phyloP scores from a whole-genome alignment of 2,329 filamentous ascomycete species.

The Fusarium redolens region DNA sequence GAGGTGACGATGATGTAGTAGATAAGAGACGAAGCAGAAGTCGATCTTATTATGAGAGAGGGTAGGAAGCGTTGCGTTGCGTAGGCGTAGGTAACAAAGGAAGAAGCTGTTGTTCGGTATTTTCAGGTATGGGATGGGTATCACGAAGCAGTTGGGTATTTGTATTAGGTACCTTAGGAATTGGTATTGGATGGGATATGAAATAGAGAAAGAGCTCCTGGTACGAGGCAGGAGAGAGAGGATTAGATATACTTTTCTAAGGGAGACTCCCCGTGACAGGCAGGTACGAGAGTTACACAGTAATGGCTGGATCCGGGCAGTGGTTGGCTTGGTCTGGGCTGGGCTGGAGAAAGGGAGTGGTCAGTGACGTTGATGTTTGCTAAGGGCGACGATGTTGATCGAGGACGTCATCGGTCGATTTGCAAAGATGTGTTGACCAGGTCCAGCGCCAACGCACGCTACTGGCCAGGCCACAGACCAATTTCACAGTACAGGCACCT shows the following conservation, averaged over 20 bases:
- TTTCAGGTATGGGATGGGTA: slow-evolving; percentile 46
- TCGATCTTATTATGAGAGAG: slow-evolving; percentile 21
- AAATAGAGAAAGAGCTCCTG: slow-evolving; percentile 10
- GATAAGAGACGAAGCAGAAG: slow-evolving; percentile 10
- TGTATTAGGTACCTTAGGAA: slow-evolving; percentile 25
- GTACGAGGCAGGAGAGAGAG: slow-evolving; percentile 19
- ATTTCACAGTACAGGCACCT: slow-evolving; percentile 4
- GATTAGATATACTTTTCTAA: slow-evolving; percentile 45
- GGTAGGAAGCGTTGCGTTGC: neutral
- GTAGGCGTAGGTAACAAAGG: slow-evolving; percentile 16
- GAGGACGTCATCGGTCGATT: slow-evolving; percentile 50
- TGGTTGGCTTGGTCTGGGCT: neutral
- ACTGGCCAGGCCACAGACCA: neutral
- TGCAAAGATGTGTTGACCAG: slow-evolving; percentile 24
- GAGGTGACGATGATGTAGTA: neutral
- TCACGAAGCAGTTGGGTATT: slow-evolving; percentile 43
- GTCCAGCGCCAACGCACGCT: slow-evolving; percentile 13
- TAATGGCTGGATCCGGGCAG: slow-evolving; percentile 37
- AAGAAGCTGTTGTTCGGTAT: slow-evolving; percentile 35
- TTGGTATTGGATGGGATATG: slow-evolving; percentile 25
- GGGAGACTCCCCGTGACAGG: slow-evolving; percentile 24
- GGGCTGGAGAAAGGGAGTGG: slow-evolving; percentile 21
- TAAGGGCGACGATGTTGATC: slow-evolving; percentile 44
- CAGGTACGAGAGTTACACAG: slow-evolving; percentile 32
- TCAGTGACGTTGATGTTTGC: slow-evolving; percentile 54